These are phyloP conservation scores for Aspergillus egyptiacus DNA, from an alignment of 495 filamentous ascomycete species.

Conservation along the genomic window DNA sequence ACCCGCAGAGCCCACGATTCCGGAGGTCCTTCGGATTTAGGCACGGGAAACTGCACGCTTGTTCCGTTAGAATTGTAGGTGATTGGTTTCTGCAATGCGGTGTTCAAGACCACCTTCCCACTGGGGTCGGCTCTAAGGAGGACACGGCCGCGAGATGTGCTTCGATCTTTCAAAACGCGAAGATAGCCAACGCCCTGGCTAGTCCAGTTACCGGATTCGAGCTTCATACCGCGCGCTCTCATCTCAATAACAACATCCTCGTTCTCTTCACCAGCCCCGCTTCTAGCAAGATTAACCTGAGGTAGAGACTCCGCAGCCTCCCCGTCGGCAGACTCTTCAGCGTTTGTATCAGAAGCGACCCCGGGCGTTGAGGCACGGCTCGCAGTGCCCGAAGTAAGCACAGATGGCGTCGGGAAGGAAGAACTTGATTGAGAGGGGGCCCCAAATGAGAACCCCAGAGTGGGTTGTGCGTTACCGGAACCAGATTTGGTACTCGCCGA, in stretches of 20 bases:
- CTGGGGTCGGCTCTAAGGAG: conserved; percentile 63
- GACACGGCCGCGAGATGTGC: conserved; percentile 55
- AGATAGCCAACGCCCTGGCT: conserved; percentile 58
- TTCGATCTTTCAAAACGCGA: conserved; percentile 61
- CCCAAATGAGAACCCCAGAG: conserved; percentile 36
- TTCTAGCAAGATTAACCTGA: conserved; percentile 54
- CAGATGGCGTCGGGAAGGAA: conserved; percentile 32
- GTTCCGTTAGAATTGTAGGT: conserved; percentile 51
- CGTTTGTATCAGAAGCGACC: conserved; percentile 55
- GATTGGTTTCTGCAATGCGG: conserved; percentile 50
- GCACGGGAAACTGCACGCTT: conserved; percentile 51
- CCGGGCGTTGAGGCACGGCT: conserved; percentile 35
- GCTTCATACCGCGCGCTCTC: conserved; percentile 57
- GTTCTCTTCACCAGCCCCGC: conserved; percentile 64
- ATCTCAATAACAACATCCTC: conserved; percentile 59
- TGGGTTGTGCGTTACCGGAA: conserved; percentile 16
- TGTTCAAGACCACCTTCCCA: conserved; percentile 65
- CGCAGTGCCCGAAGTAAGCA: conserved; percentile 27
- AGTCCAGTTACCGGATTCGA: conserved; percentile 41
- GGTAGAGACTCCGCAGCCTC: conserved; percentile 48
- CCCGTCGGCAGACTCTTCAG: conserved; percentile 50
- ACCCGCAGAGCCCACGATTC: conserved; percentile 62
- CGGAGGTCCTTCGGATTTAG: conserved; percentile 43
- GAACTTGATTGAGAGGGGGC: conserved; percentile 28
- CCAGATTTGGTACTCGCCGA: conserved; percentile 27